Evolutionary conservation across 2,329 filamentous ascomycete genomes (phyloP).

Genomic region (Ceratocystis eucalypticola): DNA sequence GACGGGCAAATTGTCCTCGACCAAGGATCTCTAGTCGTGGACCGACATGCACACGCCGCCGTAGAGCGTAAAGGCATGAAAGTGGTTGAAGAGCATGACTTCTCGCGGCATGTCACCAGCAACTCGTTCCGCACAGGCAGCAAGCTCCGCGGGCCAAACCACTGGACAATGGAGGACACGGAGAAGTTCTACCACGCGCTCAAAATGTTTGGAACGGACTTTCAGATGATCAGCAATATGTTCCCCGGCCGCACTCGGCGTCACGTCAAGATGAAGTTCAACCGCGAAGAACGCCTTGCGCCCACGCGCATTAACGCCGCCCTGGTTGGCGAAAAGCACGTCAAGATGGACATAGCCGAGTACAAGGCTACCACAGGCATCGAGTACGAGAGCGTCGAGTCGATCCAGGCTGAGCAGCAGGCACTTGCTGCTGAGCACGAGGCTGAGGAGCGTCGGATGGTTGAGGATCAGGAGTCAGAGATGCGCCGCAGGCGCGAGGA

Average conservation of each 20-base stretch:
- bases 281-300: constrained; percentile 58
- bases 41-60: constrained; percentile 51
- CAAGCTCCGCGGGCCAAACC: constrained; percentile 49
- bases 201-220: constrained; percentile 68
- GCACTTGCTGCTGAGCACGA: constrained; percentile 34
- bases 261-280: constrained; percentile 72
- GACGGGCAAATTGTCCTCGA: constrained; percentile 62
- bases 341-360: constrained; percentile 46
- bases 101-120: constrained; percentile 57
- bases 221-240: constrained; percentile 64
- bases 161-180: constrained; percentile 59
- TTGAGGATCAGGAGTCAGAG: constrained; percentile 36
- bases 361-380: constrained; percentile 42
- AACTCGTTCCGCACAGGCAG: constrained; percentile 49
- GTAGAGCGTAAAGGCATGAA: constrained; percentile 41
- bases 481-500: constrained; percentile 37
- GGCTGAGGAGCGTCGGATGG: constrained; percentile 31
- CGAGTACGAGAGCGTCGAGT: constrained; percentile 42
- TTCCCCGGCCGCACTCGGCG: constrained; percentile 59
- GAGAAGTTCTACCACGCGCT: constrained; percentile 65
- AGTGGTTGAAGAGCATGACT: constrained; percentile 63
- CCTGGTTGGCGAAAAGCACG: constrained; percentile 46
- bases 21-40: constrained; percentile 51
- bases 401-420: constrained; percentile 42
- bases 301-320: constrained; percentile 50